These are phyloP conservation scores for Alloascoidea africana DNA, from an alignment of 805 yeast species.

Conservation along the genomic window DNA sequence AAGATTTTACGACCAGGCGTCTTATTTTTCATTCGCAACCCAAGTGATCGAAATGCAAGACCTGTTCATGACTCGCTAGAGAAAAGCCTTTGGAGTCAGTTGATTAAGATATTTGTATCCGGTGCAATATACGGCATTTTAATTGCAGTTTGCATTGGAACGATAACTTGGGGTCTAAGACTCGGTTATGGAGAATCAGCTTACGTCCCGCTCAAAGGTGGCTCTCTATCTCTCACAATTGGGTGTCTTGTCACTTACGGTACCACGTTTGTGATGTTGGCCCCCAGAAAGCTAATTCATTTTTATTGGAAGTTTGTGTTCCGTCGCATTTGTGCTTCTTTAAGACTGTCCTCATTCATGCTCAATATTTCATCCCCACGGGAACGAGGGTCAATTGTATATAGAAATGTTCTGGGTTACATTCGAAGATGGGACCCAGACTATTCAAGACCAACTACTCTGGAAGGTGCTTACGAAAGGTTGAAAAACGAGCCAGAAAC, in stretches of 20 bases:
- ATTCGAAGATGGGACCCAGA: constrained; percentile 33
- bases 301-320: constrained; percentile 51
- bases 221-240: neutral
- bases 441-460: constrained; percentile 38
- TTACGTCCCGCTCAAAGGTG: neutral
- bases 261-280: constrained; percentile 3
- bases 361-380: constrained; percentile 44
- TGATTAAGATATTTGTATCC: constrained; percentile 58
- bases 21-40: constrained; percentile 79
- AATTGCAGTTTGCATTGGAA: constrained; percentile 63
- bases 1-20: constrained; percentile 77
- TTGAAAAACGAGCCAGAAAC: constrained; percentile 30
- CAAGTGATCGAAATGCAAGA: constrained; percentile 84
- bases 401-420: constrained; percentile 32
- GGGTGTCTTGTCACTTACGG: neutral
- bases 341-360: constrained; percentile 75
- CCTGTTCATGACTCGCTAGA: constrained; percentile 78
- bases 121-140: constrained; percentile 62
- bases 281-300: constrained; percentile 11
- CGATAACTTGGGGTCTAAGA: constrained; percentile 34
- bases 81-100: constrained; percentile 56
- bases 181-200: constrained; percentile 7
- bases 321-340: constrained; percentile 31
- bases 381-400: constrained; percentile 57
- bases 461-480: constrained; percentile 25